Base-by-base conservation (phyloP, 768 basidiomycete species). In the Lentinula boryana region DNA sequence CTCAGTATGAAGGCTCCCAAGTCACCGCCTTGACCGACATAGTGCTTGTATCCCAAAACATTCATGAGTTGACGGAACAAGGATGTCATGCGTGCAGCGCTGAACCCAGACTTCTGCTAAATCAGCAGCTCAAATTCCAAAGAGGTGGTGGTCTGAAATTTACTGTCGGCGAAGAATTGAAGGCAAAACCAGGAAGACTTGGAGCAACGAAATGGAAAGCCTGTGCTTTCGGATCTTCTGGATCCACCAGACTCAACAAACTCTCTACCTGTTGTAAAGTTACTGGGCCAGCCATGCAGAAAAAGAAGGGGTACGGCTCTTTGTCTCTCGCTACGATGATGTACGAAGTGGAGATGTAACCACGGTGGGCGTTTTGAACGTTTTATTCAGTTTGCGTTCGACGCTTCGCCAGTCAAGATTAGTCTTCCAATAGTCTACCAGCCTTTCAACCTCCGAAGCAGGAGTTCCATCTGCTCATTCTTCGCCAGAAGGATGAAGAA, bases 341-440 rank as follows among this genome's bases (percentile, higher is more conserved):
- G 82, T 1, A 82, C 75, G 63, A 80, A 84, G 62, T 85, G 84
- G 5, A 84, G 69, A 41, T 80, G 78, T 49, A 85, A 82, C 78
- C 18, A 74, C 67, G 1, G 78, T 82, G 68, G 79, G 84, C 75
- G 80, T 79, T 13, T 78, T 74, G 15, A 79, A 66, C 13, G 71
- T 72, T 15, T 70, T 66, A 66, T 84, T 84, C 64, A 84, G 68
- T 16, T 66, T 66, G 0, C 68, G 71, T 64, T 84, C 82, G 9
- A 78, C 68, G 48, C 69, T 75, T 52, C 77, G 71, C 81, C 82
- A 84, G 69, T 83, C 76, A 62, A 76, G 84, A 1, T 67, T 70
- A 33, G 69, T 66, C 60, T 69, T 75, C 83, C 83, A 84, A 57
- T 72, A 72, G 7, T 8, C 13, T 8, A 9, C 36, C 36, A 38